Evolutionary conservation across 805 yeast genomes (phyloP).

Genomic region (Kluyveromyces siamensis): DNA sequence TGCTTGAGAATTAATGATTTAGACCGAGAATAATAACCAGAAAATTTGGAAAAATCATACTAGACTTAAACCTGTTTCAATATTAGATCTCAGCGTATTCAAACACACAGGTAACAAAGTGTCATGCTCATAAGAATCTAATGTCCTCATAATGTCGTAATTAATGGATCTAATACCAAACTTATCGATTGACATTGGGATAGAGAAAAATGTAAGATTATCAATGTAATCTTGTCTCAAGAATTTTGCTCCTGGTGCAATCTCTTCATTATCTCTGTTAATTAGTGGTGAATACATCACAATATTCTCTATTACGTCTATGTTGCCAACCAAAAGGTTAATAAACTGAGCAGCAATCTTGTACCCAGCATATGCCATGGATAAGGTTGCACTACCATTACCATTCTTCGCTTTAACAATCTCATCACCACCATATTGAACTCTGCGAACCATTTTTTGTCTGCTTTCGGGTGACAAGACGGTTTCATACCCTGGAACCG

Average conservation of each 20-base stretch:
- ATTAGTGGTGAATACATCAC: constrained; percentile 40
- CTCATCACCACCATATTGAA: constrained; percentile 95
- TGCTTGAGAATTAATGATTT: too few species aligned
- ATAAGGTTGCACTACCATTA: constrained; percentile 87
- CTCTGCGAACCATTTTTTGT: constrained; percentile 70
- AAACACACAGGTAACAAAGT: constrained; percentile 19
- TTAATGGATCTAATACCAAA: constrained; percentile 51
- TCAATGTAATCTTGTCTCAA: constrained; percentile 8
- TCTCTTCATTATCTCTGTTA: constrained; percentile 39
- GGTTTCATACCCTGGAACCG: constrained; percentile 9
- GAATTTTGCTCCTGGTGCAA: constrained; percentile 15
- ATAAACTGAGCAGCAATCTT: constrained; percentile 52
- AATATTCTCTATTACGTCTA: constrained; percentile 38
- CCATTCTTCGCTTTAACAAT: constrained; percentile 94
- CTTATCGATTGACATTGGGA: constrained; percentile 49
- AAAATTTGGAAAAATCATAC: not conserved
- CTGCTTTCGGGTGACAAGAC: constrained; percentile 25
- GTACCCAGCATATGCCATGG: constrained; percentile 94
- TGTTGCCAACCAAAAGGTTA: constrained; percentile 26
- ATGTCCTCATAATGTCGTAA: constrained; percentile 39
- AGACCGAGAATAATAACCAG: not conserved
- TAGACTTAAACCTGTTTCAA: constrained; percentile 12
- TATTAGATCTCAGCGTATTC: constrained; percentile 14
- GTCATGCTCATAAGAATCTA: constrained; percentile 45
- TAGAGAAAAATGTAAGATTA: constrained; percentile 42